Percentiles rank a stretch among this genome's conserved stretches.
Evolutionary conservation across 139 green algal species (phyloP).

Genomic region (Eudorina sp.): DNA sequence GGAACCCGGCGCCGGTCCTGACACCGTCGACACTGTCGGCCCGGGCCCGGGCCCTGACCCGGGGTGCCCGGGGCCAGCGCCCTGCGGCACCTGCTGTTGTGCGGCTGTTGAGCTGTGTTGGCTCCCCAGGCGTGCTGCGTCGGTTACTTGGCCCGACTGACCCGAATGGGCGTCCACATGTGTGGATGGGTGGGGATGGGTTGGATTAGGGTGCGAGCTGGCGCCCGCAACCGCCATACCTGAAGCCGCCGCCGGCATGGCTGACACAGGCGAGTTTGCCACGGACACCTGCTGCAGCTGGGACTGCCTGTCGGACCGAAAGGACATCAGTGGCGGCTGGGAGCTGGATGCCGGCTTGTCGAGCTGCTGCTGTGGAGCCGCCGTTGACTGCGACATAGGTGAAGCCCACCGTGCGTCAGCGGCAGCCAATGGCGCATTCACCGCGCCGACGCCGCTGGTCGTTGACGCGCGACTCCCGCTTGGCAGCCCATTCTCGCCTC

Average conservation of each 20-base stretch:
- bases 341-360: neutral
- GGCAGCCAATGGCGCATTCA: neutral
- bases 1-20: neutral
- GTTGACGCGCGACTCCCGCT: neutral
- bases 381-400: neutral
- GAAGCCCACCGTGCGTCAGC: neutral
- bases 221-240: no score
- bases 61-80: neutral
- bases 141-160: no score
- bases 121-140: no score
- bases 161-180: neutral
- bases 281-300: neutral
- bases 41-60: no score
- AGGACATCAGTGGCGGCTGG: no score
- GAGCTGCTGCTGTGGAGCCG: neutral
- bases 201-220: no score
- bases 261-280: no score
- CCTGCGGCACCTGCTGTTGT: neutral
- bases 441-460: neutral
- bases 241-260: no score
- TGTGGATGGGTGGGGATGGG: neutral
- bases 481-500: neutral
- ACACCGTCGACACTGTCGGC: neutral
- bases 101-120: neutral
- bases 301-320: neutral